Evolutionary conservation across 2,329 filamentous ascomycete species (phyloP), one percentile per base, ranked within the genome.

Genomic region (Camptophora hylomeconis): DNA sequence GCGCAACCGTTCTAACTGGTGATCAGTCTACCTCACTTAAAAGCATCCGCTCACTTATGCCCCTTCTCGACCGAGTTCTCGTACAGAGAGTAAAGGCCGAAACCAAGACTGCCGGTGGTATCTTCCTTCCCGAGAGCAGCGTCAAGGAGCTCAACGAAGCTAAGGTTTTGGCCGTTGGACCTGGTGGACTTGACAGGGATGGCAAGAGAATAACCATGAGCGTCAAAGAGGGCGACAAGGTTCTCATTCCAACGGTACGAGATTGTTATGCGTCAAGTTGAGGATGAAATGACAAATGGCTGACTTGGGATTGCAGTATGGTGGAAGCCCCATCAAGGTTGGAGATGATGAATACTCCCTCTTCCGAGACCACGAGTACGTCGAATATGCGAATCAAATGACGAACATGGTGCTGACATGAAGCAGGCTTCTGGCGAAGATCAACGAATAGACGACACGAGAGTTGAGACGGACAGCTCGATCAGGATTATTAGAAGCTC

Each of bases 91-190:
- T 94, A 65, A 95, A 95, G 69, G 81, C 87, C 51, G 87, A 95
- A 65, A 61, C 84, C 55, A 94, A 94, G 72, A 98, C 89, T 27
- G 84, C 89, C 48, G 77, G 77, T 52, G 89, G 89, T 51, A 93
- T 98, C 70, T 94, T 92, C 71, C 80, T 98, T 44, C 89, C 89
- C 47, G 89, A 98, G 68, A 86, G 78, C 39, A 81, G 79, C 51
- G 83, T 95, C 54, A 93, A 98, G 73, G 89, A 98, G 61, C 73
- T 95, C 56, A 95, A 94, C 63, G 87, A 95, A 69, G 89, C 82
- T 50, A 86, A 83, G 63, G 89, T 98, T 32, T 67, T 98, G 37
- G 89, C 89, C 39, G 87, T 98, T 40, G 89, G 89, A 31, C 89
- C 89, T 33, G 89, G 89, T 40, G 76, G 68, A 9, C 51, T 92